A percentile compares a stretch with the other conserved stretches of the same genome.
Evolutionary conservation across 306 rosid species (phyloP).

Genomic region (Quercus alba): DNA sequence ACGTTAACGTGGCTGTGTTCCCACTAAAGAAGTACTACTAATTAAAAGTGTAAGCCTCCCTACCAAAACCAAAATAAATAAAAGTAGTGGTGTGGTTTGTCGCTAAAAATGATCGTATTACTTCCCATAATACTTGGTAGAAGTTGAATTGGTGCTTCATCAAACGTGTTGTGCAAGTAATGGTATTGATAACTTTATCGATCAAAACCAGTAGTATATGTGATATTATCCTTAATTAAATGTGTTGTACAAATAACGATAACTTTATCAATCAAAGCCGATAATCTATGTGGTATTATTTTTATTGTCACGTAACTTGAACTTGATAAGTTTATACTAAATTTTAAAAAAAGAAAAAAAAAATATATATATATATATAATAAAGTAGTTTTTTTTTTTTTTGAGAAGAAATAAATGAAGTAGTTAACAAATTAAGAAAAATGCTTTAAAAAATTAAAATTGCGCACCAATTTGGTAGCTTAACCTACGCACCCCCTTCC

Average conservation of each 20-base stretch:
- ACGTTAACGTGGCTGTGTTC: slow-evolving; percentile 27
- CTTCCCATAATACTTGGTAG: accelerated
- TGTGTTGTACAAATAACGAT: accelerated
- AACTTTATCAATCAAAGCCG: accelerated
- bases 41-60: neutral
- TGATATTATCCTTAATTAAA: too few species aligned
- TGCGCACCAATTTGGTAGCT: neutral
- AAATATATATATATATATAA: too few species aligned
- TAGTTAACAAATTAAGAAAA: too few species aligned
- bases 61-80: too few species aligned
- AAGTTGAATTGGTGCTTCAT: accelerated
- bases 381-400: too few species aligned
- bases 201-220: accelerated
- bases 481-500: neutral
- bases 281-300: accelerated
- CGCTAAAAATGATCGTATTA: accelerated
- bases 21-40: slow-evolving; percentile 4
- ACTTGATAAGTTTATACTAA: too few species aligned
- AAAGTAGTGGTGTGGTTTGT: too few species aligned
- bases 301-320: too few species aligned
- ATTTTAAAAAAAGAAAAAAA: too few species aligned
- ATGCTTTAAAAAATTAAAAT: neutral
- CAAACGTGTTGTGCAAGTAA: too few species aligned
- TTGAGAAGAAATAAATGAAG: too few species aligned
- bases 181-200: too few species aligned